A percentile compares a stretch with the other conserved stretches of the same genome.
phyloP scores from a whole-genome alignment of 208 protist species.

The Leishmania tarentolae region DNA sequence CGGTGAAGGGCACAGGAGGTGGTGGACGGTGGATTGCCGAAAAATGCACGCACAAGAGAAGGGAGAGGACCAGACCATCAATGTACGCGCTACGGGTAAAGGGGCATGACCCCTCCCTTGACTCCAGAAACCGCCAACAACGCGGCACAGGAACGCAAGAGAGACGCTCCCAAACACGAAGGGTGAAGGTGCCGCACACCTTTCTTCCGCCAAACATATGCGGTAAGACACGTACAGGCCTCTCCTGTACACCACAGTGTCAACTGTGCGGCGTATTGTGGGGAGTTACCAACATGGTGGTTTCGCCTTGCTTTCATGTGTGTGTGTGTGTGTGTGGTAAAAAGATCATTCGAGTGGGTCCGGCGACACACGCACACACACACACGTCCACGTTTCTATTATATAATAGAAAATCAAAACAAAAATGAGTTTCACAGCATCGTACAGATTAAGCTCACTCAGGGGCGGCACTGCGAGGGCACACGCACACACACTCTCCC shows the following conservation, averaged over 20 bases:
- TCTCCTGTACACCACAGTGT: not conserved
- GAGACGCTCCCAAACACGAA: not conserved
- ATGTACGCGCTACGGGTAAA: not conserved
- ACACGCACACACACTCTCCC: not conserved
- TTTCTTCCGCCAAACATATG: not conserved
- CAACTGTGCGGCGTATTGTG: not conserved
- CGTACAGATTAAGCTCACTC: constrained; percentile 1
- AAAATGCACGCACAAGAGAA: not conserved
- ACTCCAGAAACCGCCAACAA: too few species aligned
- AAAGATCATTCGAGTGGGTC: not conserved
- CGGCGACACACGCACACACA: not conserved
- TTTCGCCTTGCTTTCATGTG: not conserved
- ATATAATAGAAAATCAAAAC: constrained; percentile 5
- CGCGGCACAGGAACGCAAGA: not conserved
- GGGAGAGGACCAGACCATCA: not conserved
- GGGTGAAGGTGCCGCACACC: not conserved
- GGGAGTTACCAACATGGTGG: not conserved
- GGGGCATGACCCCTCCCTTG: not conserved
- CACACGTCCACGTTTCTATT: not conserved
- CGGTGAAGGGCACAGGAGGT: not conserved
- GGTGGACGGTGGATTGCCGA: not conserved
- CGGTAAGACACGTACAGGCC: not conserved
- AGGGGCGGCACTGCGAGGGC: not conserved
- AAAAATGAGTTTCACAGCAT: not conserved
- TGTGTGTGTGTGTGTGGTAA: not conserved